Percentiles rank a stretch among this genome's conserved stretches.
These are phyloP conservation scores for Lactuca saligna DNA, from an alignment of 129 eudicot species.

Conservation along the genomic window DNA sequence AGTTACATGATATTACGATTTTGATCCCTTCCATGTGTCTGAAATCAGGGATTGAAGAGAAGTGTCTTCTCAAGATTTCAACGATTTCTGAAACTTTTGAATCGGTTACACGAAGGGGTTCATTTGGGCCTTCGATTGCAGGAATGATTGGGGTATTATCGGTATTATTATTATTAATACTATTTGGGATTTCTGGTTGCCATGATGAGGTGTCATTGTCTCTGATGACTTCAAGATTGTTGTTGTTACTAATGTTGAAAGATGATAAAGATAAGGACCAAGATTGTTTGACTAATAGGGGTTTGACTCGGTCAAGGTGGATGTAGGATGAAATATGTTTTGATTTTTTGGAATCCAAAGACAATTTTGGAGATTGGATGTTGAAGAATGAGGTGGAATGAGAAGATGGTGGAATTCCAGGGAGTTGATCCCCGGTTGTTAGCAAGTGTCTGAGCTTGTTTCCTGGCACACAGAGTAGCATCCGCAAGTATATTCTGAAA, in stretches of 20 bases:
- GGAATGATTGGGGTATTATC: slow-evolving; percentile 28
- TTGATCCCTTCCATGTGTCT: slow-evolving; percentile 78
- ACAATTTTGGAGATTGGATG: slow-evolving; percentile 58
- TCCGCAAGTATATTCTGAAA: slow-evolving; percentile 83
- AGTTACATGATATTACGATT: slow-evolving; percentile 64
- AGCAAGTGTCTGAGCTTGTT: slow-evolving; percentile 69
- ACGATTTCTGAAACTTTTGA: slow-evolving; percentile 77
- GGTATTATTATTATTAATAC: slow-evolving; percentile 20
- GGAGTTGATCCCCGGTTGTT: slow-evolving; percentile 57
- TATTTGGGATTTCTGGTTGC: slow-evolving; percentile 41
- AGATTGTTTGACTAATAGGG: slow-evolving; percentile 82
- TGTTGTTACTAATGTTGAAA: slow-evolving; percentile 32
- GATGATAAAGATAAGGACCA: slow-evolving; percentile 83
- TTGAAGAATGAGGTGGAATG: slow-evolving; percentile 61
- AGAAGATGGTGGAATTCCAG: slow-evolving; percentile 67
- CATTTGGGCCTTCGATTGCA: slow-evolving; percentile 46
- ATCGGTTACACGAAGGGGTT: slow-evolving; percentile 93
- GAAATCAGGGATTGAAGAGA: slow-evolving; percentile 79
- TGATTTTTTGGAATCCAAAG: slow-evolving; percentile 53
- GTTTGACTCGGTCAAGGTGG: slow-evolving; percentile 67
- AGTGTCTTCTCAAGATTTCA: slow-evolving; percentile 63
- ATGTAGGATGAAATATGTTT: slow-evolving; percentile 64
- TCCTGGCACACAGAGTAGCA: slow-evolving; percentile 91
- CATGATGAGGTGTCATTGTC: slow-evolving; percentile 44
- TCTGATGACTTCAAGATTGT: slow-evolving; percentile 51